A percentile compares a stretch with the other conserved stretches of the same genome.
phyloP scores from a whole-genome alignment of 163 green algal genomes.

The Scenedesmus sp. region DNA sequence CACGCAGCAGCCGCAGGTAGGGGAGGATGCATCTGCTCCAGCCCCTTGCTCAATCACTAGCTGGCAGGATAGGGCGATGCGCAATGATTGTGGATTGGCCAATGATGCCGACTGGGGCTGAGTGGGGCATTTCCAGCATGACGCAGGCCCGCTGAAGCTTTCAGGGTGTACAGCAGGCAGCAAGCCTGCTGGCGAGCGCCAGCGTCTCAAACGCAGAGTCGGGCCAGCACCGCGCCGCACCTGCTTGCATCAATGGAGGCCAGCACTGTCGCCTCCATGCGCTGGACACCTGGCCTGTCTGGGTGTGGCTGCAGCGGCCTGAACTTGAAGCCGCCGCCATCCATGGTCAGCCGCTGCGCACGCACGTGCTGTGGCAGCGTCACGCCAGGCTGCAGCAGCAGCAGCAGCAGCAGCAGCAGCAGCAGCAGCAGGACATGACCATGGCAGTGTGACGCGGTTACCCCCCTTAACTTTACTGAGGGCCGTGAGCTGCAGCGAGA shows the following conservation, averaged over 20 bases:
- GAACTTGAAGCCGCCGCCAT: conserved; percentile 47
- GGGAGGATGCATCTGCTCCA: background rate
- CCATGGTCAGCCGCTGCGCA: conserved; percentile 12
- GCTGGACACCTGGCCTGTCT: background rate
- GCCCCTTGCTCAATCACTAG: background rate
- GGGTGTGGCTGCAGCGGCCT: conserved; percentile 38
- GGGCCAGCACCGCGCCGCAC: background rate
- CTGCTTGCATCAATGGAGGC: conserved; percentile 12
- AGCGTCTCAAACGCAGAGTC: background rate
- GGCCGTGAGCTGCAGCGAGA: no score
- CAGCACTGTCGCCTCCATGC: conserved; percentile 40
- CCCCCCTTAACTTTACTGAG: no score
- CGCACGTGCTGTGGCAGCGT: background rate
- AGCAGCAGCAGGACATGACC: background rate
- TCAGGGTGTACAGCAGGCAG: background rate
- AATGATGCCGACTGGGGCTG: background rate
- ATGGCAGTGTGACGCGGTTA: background rate
- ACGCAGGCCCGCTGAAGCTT: background rate
- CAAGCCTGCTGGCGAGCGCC: background rate
- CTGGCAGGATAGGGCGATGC: background rate
- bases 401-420: conserved; percentile 18
- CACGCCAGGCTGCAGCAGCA: conserved; percentile 13
- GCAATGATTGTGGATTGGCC: no score
- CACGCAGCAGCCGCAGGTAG: background rate
- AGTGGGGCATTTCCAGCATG: background rate